Base-by-base conservation (phyloP, 345 rosid species). In the Streptanthus diversifolius region DNA sequence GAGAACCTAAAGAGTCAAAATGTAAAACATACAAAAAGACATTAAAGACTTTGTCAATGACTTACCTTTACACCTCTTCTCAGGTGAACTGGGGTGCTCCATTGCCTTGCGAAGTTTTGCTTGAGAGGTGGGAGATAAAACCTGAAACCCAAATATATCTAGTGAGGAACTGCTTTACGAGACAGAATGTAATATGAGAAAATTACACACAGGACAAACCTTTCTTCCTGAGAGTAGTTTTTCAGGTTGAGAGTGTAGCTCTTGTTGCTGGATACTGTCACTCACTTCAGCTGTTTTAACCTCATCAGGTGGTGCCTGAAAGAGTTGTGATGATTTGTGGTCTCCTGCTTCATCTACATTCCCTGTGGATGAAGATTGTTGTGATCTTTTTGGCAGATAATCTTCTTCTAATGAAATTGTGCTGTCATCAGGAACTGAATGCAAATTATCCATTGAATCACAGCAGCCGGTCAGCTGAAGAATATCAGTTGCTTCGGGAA, bases 61-160 rank as follows among this genome's bases (percentile, higher is more conserved):
- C 92, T 81, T 85, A 93, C 91, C 71, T 58, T 76, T 76, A 68
- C 58, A 68, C 51, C 63, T 83, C 44, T 83, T 84, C 27, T 82
- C 83, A 13, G 75, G 80, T 51, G 83, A 68, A 51, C 74, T 82
- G 0, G 63, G 44, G 35, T 75, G 79, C 66, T 87, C 83, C 89
- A 89, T 74, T 66, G 91, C 89, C 70, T 85, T 80, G 57, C 87
- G 51, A 51, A 93, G 88, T 77, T 78, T 80, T 57, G 83, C 85
- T 81, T 83, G 98, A 40, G 96, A 84, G 53, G 76, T 68, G 22
- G 97, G 96, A 74, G 98, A 93, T 72, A 93, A 86, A 68, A 68
- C 80, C 98, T 91, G 95, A 70, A 81, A 81, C 37, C 32, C 61
- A 30, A 43, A 73, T 52, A 32, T 32, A 74, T 33, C 11, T 12